Base-by-base conservation (phyloP, 108 stramenopile species). In the Hondaea fermentalgiana region DNA sequence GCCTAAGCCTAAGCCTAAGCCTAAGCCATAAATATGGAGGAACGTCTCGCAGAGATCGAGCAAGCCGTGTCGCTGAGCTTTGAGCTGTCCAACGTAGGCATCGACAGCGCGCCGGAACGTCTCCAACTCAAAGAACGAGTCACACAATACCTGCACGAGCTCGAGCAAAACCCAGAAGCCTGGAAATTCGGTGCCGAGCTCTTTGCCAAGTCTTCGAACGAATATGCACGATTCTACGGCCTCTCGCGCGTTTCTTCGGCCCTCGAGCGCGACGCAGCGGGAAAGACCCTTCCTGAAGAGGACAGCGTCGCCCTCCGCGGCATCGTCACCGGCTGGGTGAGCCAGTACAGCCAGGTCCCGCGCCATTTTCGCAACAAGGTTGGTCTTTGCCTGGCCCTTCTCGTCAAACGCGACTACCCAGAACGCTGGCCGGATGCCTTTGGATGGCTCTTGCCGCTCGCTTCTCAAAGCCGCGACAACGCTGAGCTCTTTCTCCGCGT, bases 101-200 rank as follows among this genome's bases (percentile, higher is more conserved):
- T 53, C 49, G 76, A 83, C 45, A 47, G 76, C 76, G 21, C 64
- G 4, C 64, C 64, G 14, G 64, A 69, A 17, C 14, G 64, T 12
- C 64, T 69, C 2, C 49, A 83, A 45, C 76, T 83, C n/a, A 83
- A 83, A 12, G 76, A 83, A 23, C 76, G 51, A 2, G 76, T 83
- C n/a, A 53, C 51, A 45, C 45, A 53, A 45, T 83, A 25, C 51
- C 28, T 83, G 51, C 45, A 47, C 49, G 76, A 83, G 45, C 25
- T 83, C 16, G 51, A 83, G 51, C 49, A 53, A 2, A 53, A 23
- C 45, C 49, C 76, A 6, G 76, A 83, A 6, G 76, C 25, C 1
- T 83, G 76, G 76, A 83, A 83, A 45, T 83, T 53, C 51, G 76
- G 76, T 16, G n/a, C 28, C 25, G 76, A 83, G 51, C 76, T 83